Evolutionary conservation across 257 asterid genomes (phyloP), one percentile per base, ranked within the genome.

Genomic region (Paraleonurus japonicus): DNA sequence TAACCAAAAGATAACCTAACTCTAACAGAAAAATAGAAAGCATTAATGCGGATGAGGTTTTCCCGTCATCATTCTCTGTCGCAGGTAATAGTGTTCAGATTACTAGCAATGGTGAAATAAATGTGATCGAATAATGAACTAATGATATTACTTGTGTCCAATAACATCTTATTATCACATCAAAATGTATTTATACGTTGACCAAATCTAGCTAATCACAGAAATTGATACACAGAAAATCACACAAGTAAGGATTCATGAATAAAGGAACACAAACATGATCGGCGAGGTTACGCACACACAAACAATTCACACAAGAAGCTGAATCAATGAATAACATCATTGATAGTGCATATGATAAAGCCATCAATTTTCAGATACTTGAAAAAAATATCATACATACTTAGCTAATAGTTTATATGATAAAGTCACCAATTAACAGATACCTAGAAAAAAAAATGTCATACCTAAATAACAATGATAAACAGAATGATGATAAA

Each of bases 251-350:
- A 54, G 47, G 63, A 37, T 37, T 15, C 43, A 24, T 11, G 30
- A 32, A 32, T 24, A 62, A 76, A 43, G 53, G 50, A 64, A 68
- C 74, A 67, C 47, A 41, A 61, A 26, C 59, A 27, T 64, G 61
- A 60, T 41, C 26, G 19, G 39, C 7, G n/a, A 78, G 58, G 57
- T 41, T 27, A 61, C 28, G 17, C 66, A 74, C 50, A 16, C 19
- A 28, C 62, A 51, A 61, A 45, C 63, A 74, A 47, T 37, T 64
- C 5, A 51, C 13, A 41, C 6, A 58, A 62, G 70, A n/a, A 15
- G 66, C 33, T 64, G 37, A 23, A 39, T 45, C 10, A 61, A 61
- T 27, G 74, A 28, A 62, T 15, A 33, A 33, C n/a, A n/a, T 30
- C 33, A 6, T 30, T 30, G 33, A 50, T 7, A 20, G 72, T 43